These are phyloP conservation scores for Arthrocladium fulminans DNA, from an alignment of 2,329 filamentous ascomycete species.

Conservation along the genomic window DNA sequence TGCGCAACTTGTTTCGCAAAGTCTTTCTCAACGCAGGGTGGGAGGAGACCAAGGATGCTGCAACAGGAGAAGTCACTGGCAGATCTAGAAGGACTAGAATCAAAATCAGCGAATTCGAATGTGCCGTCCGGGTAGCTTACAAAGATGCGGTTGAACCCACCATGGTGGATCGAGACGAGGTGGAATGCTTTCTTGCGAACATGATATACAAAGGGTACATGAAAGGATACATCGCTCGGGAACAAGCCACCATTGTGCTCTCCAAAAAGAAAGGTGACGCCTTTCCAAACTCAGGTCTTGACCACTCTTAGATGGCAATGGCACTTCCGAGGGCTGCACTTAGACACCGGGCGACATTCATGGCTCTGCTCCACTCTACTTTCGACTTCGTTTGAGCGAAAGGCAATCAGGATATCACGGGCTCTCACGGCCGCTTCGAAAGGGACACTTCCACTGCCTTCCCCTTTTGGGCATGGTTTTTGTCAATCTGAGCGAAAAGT, in stretches of 20 bases:
- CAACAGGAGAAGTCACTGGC: conserved; percentile 30
- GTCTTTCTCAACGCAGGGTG: conserved; percentile 81
- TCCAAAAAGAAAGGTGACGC: conserved; percentile 78
- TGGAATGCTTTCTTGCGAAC: conserved; percentile 89
- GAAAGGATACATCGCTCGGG: conserved; percentile 96
- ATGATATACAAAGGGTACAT: conserved; percentile 98
- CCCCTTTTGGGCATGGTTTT: no score
- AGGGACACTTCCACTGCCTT: no score
- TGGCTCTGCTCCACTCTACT: no score
- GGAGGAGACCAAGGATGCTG: conserved; percentile 64
- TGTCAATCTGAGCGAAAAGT: no score
- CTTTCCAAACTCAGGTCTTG: conserved; percentile 86
- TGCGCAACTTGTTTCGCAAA: conserved; percentile 85
- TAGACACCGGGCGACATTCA: no score
- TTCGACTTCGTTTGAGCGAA: no score
- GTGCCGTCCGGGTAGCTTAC: conserved; percentile 68
- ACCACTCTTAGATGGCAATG: no score
- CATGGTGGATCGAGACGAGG: conserved; percentile 74
- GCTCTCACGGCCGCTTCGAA: no score
- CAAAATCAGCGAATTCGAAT: conserved; percentile 72
- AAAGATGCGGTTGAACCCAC: conserved; percentile 42
- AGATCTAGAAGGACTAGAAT: conserved; percentile 62
- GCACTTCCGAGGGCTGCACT: no score
- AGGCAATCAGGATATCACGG: no score
- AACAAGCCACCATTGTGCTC: conserved; percentile 79